Percentiles rank a stretch among this genome's conserved stretches.
Conservation (phyloP, 2,329 filamentous ascomycete species). For the Fusarium guadeloupense region DNA sequence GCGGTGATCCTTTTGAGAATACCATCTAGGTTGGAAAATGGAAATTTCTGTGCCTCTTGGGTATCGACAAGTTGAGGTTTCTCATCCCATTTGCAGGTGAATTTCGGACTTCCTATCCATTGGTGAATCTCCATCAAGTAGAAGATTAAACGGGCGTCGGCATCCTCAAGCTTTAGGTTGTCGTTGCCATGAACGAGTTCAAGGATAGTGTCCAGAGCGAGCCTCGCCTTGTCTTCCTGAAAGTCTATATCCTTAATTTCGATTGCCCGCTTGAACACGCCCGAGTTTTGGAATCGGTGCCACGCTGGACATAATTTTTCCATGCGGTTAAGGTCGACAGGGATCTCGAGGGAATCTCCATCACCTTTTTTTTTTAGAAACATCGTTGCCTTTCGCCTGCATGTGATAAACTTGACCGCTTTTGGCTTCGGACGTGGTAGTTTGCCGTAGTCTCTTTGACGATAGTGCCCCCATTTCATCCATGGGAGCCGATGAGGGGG, state of each 20-base stretch:
- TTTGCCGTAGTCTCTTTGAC: neutral
- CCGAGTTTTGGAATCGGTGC: neutral
- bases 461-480: too few relatives aligned
- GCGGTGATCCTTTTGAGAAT: constrained; percentile 3
- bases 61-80: neutral
- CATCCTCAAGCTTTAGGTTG: neutral
- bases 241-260: neutral
- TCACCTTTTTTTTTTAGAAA: neutral
- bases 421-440: neutral
- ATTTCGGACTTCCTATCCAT: constrained; percentile 10
- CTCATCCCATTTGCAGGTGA: neutral
- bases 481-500: too few relatives aligned
- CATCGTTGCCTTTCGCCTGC: neutral
- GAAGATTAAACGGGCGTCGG: constrained; percentile 18
- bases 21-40: neutral
- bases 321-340: constrained; percentile 10
- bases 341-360: neutral
- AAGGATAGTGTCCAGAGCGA: constrained; percentile 10
- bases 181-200: constrained; percentile 10
- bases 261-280: neutral
- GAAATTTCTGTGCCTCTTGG: neutral
- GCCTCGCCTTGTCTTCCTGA: neutral
- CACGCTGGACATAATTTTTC: constrained; percentile 3
- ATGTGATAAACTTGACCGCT: too few relatives aligned
- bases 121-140: constrained; percentile 20